Conservation (phyloP, 129 eudicot species). For the Flaveria ramosissima region DNA sequence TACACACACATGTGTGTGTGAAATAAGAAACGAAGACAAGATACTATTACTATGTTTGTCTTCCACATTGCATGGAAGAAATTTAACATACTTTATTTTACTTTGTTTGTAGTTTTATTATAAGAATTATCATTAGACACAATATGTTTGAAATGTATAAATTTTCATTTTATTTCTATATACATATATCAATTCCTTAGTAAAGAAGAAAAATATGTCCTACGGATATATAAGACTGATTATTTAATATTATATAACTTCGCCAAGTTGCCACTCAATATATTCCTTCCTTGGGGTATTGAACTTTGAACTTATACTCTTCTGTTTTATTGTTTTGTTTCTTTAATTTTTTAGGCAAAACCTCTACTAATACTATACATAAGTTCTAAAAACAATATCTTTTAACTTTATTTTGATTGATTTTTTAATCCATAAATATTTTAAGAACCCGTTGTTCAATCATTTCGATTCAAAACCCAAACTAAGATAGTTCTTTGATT, state of each 20-base stretch:
- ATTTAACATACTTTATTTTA: no score
- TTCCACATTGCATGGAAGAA: no score
- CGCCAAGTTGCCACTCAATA: conserved; percentile 27
- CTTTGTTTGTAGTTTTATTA: no score
- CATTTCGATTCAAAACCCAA: not conserved
- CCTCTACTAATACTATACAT: not conserved
- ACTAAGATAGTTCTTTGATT: not conserved
- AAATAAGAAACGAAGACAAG: no score
- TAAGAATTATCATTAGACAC: no score
- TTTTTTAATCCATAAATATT: not conserved
- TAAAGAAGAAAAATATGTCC: conserved; percentile 28
- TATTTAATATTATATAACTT: conserved; percentile 16
- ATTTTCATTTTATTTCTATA: no score
- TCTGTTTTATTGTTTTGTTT: not conserved
- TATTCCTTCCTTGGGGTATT: conserved; percentile 53
- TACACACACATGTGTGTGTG: no score
- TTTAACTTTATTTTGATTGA: not conserved
- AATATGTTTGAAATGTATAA: no score
- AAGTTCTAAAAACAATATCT: not conserved
- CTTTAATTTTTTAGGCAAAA: not conserved
- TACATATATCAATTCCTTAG: conserved; percentile 17
- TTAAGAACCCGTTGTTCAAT: not conserved
- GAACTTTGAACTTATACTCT: conserved; percentile 32
- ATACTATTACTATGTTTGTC: no score
- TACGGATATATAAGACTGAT: not conserved